Evolutionary conservation across 2,329 filamentous ascomycete species (phyloP).

Genomic region (Cladosporium sp.): DNA sequence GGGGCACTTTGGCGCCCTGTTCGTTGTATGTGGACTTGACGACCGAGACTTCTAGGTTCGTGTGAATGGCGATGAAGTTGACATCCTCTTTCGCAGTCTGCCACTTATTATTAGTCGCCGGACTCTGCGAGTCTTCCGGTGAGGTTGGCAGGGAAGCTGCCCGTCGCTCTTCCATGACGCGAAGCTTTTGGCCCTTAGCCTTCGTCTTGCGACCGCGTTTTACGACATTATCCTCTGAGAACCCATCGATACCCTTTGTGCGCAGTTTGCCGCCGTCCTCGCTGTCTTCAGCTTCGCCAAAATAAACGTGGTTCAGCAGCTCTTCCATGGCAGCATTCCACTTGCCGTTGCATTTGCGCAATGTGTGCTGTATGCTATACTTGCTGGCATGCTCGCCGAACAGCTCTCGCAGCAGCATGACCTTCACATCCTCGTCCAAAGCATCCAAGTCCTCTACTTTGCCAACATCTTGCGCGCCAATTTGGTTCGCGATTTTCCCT

Average conservation of each 20-base stretch:
- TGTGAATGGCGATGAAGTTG: slow-evolving; percentile 59
- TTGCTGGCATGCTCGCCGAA: slow-evolving; percentile 66
- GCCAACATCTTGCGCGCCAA: slow-evolving; percentile 2
- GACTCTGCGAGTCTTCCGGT: slow-evolving; percentile 26
- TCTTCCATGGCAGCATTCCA: slow-evolving; percentile 74
- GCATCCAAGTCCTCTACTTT: slow-evolving; percentile 37
- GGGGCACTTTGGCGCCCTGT: slow-evolving; percentile 56
- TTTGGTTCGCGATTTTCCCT: not conserved
- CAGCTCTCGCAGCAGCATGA: slow-evolving; percentile 63
- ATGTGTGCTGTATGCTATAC: slow-evolving; percentile 64
- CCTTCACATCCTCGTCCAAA: slow-evolving; percentile 62
- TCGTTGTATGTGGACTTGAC: slow-evolving; percentile 61
- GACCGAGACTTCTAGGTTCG: slow-evolving; percentile 46
- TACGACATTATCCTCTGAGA: slow-evolving; percentile 60
- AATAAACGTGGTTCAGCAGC: slow-evolving; percentile 74
- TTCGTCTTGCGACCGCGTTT: slow-evolving; percentile 48
- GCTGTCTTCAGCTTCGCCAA: slow-evolving; percentile 64
- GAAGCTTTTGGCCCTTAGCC: slow-evolving; percentile 41
- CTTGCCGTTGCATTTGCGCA: slow-evolving; percentile 68
- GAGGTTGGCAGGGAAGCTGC: slow-evolving; percentile 30
- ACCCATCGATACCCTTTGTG: slow-evolving; percentile 78
- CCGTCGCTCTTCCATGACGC: slow-evolving; percentile 29
- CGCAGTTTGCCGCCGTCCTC: slow-evolving; percentile 45
- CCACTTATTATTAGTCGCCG: slow-evolving; percentile 58
- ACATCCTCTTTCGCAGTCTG: slow-evolving; percentile 57